Evolutionary conservation across 2,329 filamentous ascomycete genomes (phyloP).

Genomic region (Diaporthe destruens): DNA sequence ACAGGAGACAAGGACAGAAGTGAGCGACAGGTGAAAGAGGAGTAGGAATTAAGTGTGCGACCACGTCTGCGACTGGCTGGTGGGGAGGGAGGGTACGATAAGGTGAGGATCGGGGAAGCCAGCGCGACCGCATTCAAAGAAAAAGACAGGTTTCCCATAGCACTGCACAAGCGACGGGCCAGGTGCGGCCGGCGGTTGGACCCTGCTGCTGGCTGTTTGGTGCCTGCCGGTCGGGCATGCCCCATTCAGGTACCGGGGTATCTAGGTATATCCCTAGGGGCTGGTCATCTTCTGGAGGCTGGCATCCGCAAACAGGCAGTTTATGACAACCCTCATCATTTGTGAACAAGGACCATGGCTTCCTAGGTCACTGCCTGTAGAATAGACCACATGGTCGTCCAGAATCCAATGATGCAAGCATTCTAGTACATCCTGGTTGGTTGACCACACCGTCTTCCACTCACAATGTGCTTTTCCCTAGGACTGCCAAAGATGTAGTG

Average conservation of each 20-base stretch:
- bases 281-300: neutral
- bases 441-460: neutral
- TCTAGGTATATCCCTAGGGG: slow-evolving; percentile 2
- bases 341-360: neutral
- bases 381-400: too few species aligned
- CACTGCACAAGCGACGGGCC: neutral
- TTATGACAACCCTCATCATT: neutral
- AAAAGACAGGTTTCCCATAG: slow-evolving; percentile 38
- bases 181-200: slow-evolving; percentile 14
- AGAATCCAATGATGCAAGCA: neutral
- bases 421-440: neutral
- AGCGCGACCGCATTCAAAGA: slow-evolving; percentile 13
- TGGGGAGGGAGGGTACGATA: neutral
- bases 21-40: slow-evolving; percentile 13
- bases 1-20: slow-evolving; percentile 3
- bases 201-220: slow-evolving; percentile 15
- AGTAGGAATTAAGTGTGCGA: slow-evolving; percentile 14
- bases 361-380: neutral
- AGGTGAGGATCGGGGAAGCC: neutral
- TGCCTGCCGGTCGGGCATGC: slow-evolving; percentile 23
- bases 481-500: neutral
- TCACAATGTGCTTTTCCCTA: too few species aligned
- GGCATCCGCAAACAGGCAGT: neutral
- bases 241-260: neutral
- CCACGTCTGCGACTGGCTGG: slow-evolving; percentile 12